Conservation (phyloP, 2,329 filamentous ascomycete genomes). For the Claviceps quebecensis region DNA sequence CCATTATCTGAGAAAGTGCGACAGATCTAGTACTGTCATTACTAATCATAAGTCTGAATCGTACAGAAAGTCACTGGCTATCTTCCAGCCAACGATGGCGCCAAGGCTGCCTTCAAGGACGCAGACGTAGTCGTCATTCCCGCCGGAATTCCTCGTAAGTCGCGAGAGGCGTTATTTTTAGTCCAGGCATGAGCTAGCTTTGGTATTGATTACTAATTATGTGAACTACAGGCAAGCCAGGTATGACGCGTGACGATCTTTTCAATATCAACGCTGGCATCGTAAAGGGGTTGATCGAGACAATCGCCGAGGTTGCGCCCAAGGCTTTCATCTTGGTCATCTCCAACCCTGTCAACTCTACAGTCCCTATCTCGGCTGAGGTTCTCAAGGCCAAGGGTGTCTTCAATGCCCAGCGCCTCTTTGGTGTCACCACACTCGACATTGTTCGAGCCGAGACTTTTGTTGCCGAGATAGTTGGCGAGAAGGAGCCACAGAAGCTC, state of each 20-base stretch:
- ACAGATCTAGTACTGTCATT: background rate
- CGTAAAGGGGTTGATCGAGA: slow-evolving; percentile 84
- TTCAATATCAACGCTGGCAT: slow-evolving; percentile 99
- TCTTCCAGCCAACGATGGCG: slow-evolving; percentile 72
- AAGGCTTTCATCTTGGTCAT: slow-evolving; percentile 95
- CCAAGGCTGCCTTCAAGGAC: slow-evolving; percentile 79
- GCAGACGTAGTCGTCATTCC: slow-evolving; percentile 95
- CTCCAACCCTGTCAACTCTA: slow-evolving; percentile 99
- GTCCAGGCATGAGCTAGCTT: background rate
- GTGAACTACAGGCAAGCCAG: slow-evolving; percentile 66
- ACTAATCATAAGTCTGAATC: slow-evolving; percentile 5
- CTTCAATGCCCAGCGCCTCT: slow-evolving; percentile 90
- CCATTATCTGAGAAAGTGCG: background rate
- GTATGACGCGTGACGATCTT: slow-evolving; percentile 97
- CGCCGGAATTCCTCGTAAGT: slow-evolving; percentile 87
- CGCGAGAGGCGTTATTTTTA: background rate
- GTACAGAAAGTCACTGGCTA: slow-evolving; percentile 70
- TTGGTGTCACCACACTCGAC: slow-evolving; percentile 96
- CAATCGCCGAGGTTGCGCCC: slow-evolving; percentile 73
- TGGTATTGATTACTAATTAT: background rate
- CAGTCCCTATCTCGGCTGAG: slow-evolving; percentile 93
- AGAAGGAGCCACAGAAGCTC: slow-evolving; percentile 68
- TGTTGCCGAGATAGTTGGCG: slow-evolving; percentile 70
- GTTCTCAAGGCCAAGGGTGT: slow-evolving; percentile 86
- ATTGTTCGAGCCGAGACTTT: slow-evolving; percentile 98